Percentiles rank a stretch among this genome's conserved stretches.
Conservation (phyloP, 2,329 filamentous ascomycete genomes). For the Thielaviopsis ethacetica region DNA sequence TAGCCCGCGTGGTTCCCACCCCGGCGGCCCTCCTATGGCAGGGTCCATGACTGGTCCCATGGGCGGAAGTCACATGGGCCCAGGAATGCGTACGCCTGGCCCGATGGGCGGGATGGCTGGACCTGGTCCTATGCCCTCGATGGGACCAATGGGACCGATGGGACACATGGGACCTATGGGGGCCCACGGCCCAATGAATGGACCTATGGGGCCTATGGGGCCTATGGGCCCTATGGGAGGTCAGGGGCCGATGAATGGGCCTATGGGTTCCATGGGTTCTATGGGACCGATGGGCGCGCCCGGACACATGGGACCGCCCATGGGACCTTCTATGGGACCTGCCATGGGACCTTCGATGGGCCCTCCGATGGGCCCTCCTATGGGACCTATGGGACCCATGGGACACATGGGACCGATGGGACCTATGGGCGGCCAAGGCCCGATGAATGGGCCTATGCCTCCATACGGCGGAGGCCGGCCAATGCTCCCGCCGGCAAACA, state of each 20-base stretch:
- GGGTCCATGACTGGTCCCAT: slow-evolving; percentile 5
- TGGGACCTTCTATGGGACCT: neutral
- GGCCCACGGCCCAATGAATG: neutral
- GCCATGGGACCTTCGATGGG: neutral
- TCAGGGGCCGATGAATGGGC: neutral
- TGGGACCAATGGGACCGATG: neutral
- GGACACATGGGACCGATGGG: slow-evolving; percentile 8
- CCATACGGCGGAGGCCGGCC: slow-evolving; percentile 5
- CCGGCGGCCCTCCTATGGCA: neutral
- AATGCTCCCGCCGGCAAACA: slow-evolving; percentile 5
- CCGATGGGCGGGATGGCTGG: neutral
- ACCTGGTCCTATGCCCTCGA: neutral
- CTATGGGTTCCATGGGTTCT: neutral
- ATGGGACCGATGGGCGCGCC: neutral
- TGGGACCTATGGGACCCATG: slow-evolving; percentile 6
- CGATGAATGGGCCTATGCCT: neutral
- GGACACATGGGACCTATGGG: neutral
- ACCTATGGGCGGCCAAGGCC: slow-evolving; percentile 3
- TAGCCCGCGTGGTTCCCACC: neutral
- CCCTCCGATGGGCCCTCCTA: neutral
- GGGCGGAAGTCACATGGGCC: neutral
- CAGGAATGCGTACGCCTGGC: neutral
- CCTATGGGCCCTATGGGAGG: slow-evolving; percentile 1
- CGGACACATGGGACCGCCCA: neutral
- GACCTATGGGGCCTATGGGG: slow-evolving; percentile 6